phyloP scores from a whole-genome alignment of 768 basidiomycete species.

The Cantharellus anzutake region DNA sequence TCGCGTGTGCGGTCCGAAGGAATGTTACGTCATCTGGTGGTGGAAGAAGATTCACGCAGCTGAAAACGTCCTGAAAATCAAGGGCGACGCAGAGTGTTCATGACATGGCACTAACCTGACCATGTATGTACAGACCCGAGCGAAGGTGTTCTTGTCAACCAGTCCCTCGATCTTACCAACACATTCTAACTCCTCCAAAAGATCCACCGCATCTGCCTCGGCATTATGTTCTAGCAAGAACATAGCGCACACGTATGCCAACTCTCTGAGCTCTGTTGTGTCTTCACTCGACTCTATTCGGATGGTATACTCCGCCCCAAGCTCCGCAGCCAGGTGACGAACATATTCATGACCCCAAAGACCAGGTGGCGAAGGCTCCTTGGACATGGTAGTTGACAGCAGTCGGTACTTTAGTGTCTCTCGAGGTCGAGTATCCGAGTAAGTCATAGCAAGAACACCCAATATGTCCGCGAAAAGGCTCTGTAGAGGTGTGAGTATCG shows the following conservation, averaged over 20 bases:
- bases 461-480: conserved; percentile 92
- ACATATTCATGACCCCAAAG: conserved; percentile 99
- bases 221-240: conserved; percentile 91
- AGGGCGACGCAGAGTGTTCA: not conserved
- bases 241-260: conserved; percentile 68
- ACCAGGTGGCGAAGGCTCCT: conserved; percentile 73
- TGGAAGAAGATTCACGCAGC: conserved; percentile 77
- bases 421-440: conserved; percentile 91
- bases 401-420: conserved; percentile 90
- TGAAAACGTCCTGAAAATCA: conserved; percentile 14
- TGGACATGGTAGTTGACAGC: conserved; percentile 46
- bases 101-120: conserved; percentile 38
- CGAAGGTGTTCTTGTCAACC: conserved; percentile 75
- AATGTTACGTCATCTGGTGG: conserved; percentile 87
- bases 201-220: conserved; percentile 94
- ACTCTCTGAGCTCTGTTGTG: conserved; percentile 50
- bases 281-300: conserved; percentile 29
- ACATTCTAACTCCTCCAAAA: conserved; percentile 84
- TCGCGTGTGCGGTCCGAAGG: conserved; percentile 68
- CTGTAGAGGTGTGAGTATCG: conserved; percentile 22
- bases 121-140: conserved; percentile 91
- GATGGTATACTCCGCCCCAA: conserved; percentile 75
- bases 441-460: conserved; percentile 98
- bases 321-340: conserved; percentile 86
- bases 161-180: conserved; percentile 56